A percentile compares a stretch with the other conserved stretches of the same genome.
Evolutionary conservation across 768 basidiomycete species (phyloP).

Genomic region (Cyclocybe cylindracea): DNA sequence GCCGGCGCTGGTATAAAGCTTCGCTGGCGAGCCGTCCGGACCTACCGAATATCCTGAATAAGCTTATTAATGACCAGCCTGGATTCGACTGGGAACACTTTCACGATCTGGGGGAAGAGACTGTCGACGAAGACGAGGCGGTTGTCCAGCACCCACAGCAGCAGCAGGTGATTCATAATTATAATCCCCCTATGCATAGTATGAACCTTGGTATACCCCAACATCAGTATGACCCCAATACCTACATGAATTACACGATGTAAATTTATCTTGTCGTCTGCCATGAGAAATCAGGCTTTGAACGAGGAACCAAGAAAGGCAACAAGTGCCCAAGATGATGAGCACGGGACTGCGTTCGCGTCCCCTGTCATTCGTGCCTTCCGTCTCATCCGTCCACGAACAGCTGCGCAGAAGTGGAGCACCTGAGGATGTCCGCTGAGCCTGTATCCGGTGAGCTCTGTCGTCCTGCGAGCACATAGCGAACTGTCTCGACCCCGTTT

Average conservation of each 20-base stretch:
- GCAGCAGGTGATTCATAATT: slow-evolving; percentile 5
- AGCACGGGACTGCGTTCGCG: not conserved
- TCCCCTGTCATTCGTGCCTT: not conserved
- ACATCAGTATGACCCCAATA: slow-evolving; percentile 20
- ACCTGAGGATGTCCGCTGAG: slow-evolving; percentile 11
- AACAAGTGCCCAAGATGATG: slow-evolving; percentile 16
- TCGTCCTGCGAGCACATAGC: not conserved
- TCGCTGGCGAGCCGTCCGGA: slow-evolving; percentile 48
- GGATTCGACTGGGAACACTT: slow-evolving; percentile 55
- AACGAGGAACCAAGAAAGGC: slow-evolving; percentile 5
- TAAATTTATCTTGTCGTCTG: slow-evolving; percentile 5
- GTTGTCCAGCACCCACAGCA: not conserved
- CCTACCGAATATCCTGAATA: slow-evolving; percentile 40
- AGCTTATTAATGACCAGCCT: slow-evolving; percentile 44
- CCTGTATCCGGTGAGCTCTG: slow-evolving; percentile 9
- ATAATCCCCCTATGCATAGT: slow-evolving; percentile 16
- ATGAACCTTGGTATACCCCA: slow-evolving; percentile 16
- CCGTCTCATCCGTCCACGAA: not conserved
- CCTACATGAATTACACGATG: slow-evolving; percentile 38
- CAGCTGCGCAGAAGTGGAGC: not conserved
- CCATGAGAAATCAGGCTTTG: not conserved
- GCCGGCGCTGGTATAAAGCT: slow-evolving; percentile 57
- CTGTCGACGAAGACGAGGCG: slow-evolving; percentile 41
- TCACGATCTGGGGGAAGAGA: slow-evolving; percentile 56
- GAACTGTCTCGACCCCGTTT: not conserved